Percentiles rank a stretch among this genome's conserved stretches.
These are phyloP conservation scores for Hypholoma sublateritium DNA, from an alignment of 768 basidiomycete species.

Conservation along the genomic window DNA sequence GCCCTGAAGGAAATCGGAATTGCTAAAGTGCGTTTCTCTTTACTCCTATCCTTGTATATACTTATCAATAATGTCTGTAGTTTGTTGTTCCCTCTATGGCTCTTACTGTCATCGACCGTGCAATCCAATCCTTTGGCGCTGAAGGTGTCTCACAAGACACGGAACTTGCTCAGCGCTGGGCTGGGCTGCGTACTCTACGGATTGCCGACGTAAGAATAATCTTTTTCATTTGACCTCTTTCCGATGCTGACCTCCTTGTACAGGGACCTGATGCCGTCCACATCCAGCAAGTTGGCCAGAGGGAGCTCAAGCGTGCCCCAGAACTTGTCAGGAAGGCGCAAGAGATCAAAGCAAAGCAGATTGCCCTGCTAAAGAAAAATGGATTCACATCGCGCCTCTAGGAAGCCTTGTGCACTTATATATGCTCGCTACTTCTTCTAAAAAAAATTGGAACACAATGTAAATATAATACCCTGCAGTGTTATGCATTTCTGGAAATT, in stretches of 20 bases:
- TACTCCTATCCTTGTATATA: neutral
- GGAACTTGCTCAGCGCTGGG: slow-evolving; percentile 75
- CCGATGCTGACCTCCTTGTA: slow-evolving; percentile 3
- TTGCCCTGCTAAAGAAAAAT: slow-evolving; percentile 55
- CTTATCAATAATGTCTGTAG: slow-evolving; percentile 37
- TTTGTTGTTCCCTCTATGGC: slow-evolving; percentile 95
- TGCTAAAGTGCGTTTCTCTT: slow-evolving; percentile 67
- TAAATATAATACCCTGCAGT: neutral
- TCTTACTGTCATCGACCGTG: slow-evolving; percentile 84
- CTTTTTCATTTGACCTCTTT: slow-evolving; percentile 6
- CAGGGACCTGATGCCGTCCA: slow-evolving; percentile 89
- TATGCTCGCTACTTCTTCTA: too few species aligned
- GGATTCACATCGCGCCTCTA: slow-evolving; percentile 61
- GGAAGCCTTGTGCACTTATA: slow-evolving; percentile 1
- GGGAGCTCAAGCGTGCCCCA: slow-evolving; percentile 80
- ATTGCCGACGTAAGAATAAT: slow-evolving; percentile 78
- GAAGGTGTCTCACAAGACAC: slow-evolving; percentile 94
- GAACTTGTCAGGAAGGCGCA: slow-evolving; percentile 52
- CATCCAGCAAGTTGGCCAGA: slow-evolving; percentile 91
- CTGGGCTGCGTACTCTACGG: slow-evolving; percentile 82
- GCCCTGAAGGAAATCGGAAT: slow-evolving; percentile 97
- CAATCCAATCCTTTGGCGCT: slow-evolving; percentile 95
- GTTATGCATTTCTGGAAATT: neutral
- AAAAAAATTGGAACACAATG: neutral
- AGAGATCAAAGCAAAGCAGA: slow-evolving; percentile 62